phyloP scores from a whole-genome alignment of 257 asterid species.

The Buddleja alternifolia region DNA sequence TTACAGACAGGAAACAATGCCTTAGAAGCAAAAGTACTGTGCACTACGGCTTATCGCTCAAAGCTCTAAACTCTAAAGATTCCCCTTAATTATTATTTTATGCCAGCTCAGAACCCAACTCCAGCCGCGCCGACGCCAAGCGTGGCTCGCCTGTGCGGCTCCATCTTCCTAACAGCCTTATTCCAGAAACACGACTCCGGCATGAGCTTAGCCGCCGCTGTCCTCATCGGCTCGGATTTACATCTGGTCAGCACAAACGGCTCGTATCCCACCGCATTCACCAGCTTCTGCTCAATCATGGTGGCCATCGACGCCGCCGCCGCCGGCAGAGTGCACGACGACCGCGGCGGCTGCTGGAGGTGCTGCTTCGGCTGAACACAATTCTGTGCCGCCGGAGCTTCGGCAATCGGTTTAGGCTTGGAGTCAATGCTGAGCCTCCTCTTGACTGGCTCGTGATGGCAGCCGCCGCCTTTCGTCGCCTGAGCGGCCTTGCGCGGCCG shows the following conservation, averaged over 20 bases:
- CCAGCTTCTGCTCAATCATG: constrained; percentile 82
- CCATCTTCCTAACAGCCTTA: constrained; percentile 60
- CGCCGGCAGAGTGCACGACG: constrained; percentile 58
- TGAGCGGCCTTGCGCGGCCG: constrained; percentile 45
- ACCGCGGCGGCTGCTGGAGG: constrained; percentile 43
- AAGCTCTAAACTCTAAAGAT: constrained; percentile 34
- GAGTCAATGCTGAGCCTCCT: constrained; percentile 29
- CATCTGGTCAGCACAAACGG: constrained; percentile 87
- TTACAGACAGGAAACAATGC: constrained; percentile 37
- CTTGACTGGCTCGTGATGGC: constrained; percentile 26
- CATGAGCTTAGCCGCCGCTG: constrained; percentile 84
- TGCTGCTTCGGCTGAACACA: constrained; percentile 15
- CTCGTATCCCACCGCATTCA: constrained; percentile 74
- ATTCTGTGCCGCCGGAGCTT: not conserved
- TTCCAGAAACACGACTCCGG: constrained; percentile 86
- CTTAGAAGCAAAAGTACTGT: constrained; percentile 38
- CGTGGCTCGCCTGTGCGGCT: constrained; percentile 72
- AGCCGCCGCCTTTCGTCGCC: not conserved
- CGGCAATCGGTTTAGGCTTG: not conserved
- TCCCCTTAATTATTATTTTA: constrained; percentile 20
- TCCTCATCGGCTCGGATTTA: constrained; percentile 96
- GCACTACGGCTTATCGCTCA: constrained; percentile 29
- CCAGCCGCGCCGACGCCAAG: constrained; percentile 76
- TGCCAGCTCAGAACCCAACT: constrained; percentile 70
- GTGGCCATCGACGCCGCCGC: constrained; percentile 71